Evolutionary conservation across 345 rosid genomes (phyloP), one percentile per base, ranked within the genome.

Genomic region (Citropsis articulata): DNA sequence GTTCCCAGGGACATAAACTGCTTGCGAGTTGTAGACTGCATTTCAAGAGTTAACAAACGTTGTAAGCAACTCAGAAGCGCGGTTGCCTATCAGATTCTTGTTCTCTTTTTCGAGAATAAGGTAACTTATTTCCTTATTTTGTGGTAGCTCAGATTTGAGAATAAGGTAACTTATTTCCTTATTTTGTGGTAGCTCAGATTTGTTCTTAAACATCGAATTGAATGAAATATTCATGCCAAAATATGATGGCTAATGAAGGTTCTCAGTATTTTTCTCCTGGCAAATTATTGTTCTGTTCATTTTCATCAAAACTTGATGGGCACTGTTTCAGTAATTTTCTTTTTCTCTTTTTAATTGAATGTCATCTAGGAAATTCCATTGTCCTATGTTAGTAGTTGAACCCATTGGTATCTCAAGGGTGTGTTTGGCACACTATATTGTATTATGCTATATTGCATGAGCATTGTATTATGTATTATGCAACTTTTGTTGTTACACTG

Each of bases 1-100:
- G 85, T 91, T 73, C 93, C 97, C 33, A 78, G 68, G 76, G 97
- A 94, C 80, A 80, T 92, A 83, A 96, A 92, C 79, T 90, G 98
- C 89, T 81, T 92, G 87, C 87, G 78, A 78, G 75, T 83, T 70
- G 91, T 96, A 57, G 97, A 92, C 85, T 96, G 90, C 65, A 84
- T 96, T 69, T 83, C 90, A 30, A 93, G 91, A 56, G 73, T 83
- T 19, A 84, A 83, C 59, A 31, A 79, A 63, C 92, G 94, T 72
- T 84, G 88, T 85, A 91, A 90, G 84, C 81, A 82, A 73, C 85
- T 96, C 67, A 88, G 88, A 84, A 92, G 95, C 77, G 83, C 82
- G 35, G 61, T 89, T 35, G 87, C 99, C 75, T 77, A 86, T 72
- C 87, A 88, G 66, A 84, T 91, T 81, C 89, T 96, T 71, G 79